Evolutionary conservation across 106 monocot genomes (phyloP).

Genomic region (Acorus gramineus): DNA sequence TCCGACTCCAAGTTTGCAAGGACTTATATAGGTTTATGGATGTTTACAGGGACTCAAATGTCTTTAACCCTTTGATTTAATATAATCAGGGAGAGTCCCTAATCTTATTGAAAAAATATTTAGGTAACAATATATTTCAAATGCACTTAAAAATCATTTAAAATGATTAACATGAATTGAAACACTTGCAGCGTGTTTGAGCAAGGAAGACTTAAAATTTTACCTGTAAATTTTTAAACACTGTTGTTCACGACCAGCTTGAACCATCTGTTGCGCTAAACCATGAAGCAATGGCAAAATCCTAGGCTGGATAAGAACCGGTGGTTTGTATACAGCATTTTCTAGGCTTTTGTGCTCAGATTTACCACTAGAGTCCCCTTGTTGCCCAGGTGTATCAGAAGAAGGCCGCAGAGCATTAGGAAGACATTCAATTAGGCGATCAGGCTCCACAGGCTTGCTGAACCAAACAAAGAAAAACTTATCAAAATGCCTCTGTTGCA

Average conservation of each 20-base stretch:
- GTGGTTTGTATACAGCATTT: constrained; percentile 52
- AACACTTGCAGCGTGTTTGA: too few species aligned
- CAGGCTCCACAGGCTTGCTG: constrained; percentile 85
- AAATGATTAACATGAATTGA: too few species aligned
- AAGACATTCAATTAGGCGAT: constrained; percentile 59
- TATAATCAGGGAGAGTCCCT: too few species aligned
- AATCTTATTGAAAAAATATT: too few species aligned
- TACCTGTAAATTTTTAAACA: constrained; percentile 74
- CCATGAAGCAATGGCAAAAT: constrained; percentile 69
- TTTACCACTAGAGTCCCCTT: constrained; percentile 26
- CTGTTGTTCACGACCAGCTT: constrained; percentile 65
- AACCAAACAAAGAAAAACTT: constrained; percentile 19
- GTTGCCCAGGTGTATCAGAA: constrained; percentile 27
- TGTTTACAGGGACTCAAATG: too few species aligned
- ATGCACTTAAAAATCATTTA: too few species aligned
- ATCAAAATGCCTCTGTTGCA: background rate
- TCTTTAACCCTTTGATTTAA: too few species aligned
- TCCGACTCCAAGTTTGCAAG: too few species aligned
- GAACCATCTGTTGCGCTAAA: constrained; percentile 64
- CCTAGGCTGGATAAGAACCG: constrained; percentile 69
- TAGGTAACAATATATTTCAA: too few species aligned
- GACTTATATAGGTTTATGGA: too few species aligned
- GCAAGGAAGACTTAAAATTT: too few species aligned
- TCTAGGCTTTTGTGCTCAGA: constrained; percentile 43
- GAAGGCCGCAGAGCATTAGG: constrained; percentile 57